Evolutionary conservation across 208 protist species (phyloP), one percentile per base, ranked within the genome.

Genomic region (Plasmodiophora brassicae): DNA sequence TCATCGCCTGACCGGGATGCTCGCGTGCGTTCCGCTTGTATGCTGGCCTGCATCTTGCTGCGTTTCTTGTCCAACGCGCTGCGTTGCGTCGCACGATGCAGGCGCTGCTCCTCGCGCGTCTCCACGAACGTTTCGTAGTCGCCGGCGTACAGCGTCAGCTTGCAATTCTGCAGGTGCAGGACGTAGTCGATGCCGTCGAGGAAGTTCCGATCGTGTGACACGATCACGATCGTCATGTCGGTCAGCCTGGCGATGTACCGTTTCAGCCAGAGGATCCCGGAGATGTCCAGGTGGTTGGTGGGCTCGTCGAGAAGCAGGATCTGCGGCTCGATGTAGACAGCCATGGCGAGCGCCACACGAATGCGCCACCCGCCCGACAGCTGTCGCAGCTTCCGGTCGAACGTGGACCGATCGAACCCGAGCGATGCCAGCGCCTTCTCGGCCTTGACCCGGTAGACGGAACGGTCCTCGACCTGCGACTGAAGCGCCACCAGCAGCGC

Each of bases 221-320:
- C 90, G 20, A 93, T 32, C 0, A 92, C 28, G 1, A 90, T 53
- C 14, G 60, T 89, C n/a, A 78, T 85, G 32, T 90, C 46, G 36
- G 25, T 60, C 43, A 0, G 38, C 35, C 45, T 85, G 22, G 71
- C 0, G 25, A 85, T 85, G 1, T 88, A 88, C 25, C 36, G 38
- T 90, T 98, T 95, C 0, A 98, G 94, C 96, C 96, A 98, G 71
- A 98, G 93, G 0, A 97, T 93, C 36, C 95, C 95, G 85, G 95
- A 95, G n/a, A 98, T 90, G 88, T 98, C 97, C 28, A 99, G 92
- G 91, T 98, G 96, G 91, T 98, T 98, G 35, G 96, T 98, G 25
- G 97, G 97, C 93, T 99, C 97, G 91, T 99, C 97, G 1, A 98
- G 93, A 89, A 98, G 92, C 14, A 98, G 92, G 45, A 98, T 92